Base-by-base conservation (phyloP, 1,284 basidiomycete species). In the Ustilago hordei region DNA sequence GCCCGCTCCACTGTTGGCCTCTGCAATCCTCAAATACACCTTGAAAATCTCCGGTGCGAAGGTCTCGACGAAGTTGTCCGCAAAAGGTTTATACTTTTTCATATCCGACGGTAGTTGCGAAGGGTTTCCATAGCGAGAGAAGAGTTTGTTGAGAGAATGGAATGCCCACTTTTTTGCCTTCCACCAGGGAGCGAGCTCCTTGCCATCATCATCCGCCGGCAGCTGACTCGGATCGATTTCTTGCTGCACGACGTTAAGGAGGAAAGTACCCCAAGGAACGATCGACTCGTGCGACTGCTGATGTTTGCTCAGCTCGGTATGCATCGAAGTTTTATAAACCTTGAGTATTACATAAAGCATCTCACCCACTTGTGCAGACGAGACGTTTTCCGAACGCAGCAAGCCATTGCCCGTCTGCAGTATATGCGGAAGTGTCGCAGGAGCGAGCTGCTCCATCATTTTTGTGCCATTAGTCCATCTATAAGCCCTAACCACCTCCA, bases 141-240 rank as follows among this genome's bases (percentile, higher is more conserved):
- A 85, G 55, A 86, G 83, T 67, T 81, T 81, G 81, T 85, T 85
- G 64, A 86, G 80, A 41, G 81, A 78, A 75, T 79, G 81, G 79
- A 79, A 84, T 13, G 84, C 81, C 84, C 84, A 86, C 73, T 86
- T 86, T 72, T 86, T 86, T 35, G 84, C 84, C 75, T 82, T 84
- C 81, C 81, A 85, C 84, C 84, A 86, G 3, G 75, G 65, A 43
- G 71, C 58, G 19, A 60, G 43, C 63, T 81, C 74, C 17, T 53
- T 64, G 6, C 52, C 53, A 17, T 83, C 82, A 28, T 81, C 80
- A 61, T 81, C 81, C 19, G 67, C 64, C 19, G 81, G 82, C 4
- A 85, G 70, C 34, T 70, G 63, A 13, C 62, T 38, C 11, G 71
- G 52, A 38, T 78, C 73, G 52, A 83, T 65, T 55, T 81, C 60